Evolutionary conservation across 108 stramenopile species (phyloP), one percentile per base, ranked within the genome.

Genomic region (Asterionellopsis glacialis): DNA sequence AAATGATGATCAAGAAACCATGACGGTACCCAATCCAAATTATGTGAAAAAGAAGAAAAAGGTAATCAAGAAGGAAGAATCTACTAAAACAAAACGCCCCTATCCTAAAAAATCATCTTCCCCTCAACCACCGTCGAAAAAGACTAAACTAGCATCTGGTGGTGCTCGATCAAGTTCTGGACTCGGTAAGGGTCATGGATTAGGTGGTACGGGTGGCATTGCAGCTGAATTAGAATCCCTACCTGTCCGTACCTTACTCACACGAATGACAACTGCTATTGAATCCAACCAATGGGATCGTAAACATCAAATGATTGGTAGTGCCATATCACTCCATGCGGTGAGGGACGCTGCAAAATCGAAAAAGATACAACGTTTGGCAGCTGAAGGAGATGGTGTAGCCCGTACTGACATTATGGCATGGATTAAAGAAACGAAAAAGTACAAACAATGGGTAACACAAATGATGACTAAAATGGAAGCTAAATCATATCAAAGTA

Each of bases 401-500:
- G 52, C 77, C 13, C 73, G 79, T 11, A 53, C 57, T 16, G 65
- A 73, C 21, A 55, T 84, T 43, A 74, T 84, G 75, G 65, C 68
- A 21, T 84, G 83, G 83, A 78, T 84, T 42, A 49, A 65, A 18
- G 28, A 63, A n/a, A 67, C 67, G 7, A 38, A 58, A 14, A 51
- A 55, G 22, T 84, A 71, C 45, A 51, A 18, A 4, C 45, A 60
- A 26, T 84, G 75, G 73, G 75, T 77, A 12, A n/a, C 56, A 23
- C 72, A 76, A 33, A 72, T 84, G 66, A 51, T 72, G 21, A 55
- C 52, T 48, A 84, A 80, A 53, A 63, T 84, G 72, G 83, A 84
- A 45, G 52, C 61, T 9, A 66, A 76, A 42, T 57, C 54, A 2
- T 84, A 80, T 55, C 76, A 78, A 47, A 64, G 69, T 4, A 66